Conservation (phyloP, 306 rosid species). For the Vigna radiata region DNA sequence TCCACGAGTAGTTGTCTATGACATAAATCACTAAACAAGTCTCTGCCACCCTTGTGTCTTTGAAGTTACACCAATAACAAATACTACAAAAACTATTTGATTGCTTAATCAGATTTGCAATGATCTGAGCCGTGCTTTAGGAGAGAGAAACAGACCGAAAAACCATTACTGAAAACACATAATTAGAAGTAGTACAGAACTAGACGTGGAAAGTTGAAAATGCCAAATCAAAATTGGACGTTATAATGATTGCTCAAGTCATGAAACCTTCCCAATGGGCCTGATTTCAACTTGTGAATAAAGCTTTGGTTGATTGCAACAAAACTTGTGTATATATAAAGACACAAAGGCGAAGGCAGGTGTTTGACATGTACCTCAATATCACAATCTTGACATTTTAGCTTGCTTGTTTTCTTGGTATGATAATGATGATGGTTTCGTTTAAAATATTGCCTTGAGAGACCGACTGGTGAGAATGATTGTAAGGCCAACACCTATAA, state of each 20-base stretch:
- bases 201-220: constrained; percentile 42
- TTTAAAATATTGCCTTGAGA: constrained; percentile 5
- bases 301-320: constrained; percentile 47
- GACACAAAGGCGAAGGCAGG: constrained; percentile 42
- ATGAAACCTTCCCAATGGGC: constrained; percentile 44
- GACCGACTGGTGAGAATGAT: constrained; percentile 46
- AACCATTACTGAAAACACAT: constrained; percentile 32
- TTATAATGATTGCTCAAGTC: constrained; percentile 46
- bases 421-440: constrained; percentile 36
- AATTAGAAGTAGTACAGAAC: constrained; percentile 19
- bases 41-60: background rate
- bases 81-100: constrained; percentile 16
- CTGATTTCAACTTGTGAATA: constrained; percentile 45
- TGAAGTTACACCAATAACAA: constrained; percentile 1
- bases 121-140: constrained; percentile 48
- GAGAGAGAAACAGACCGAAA: constrained; percentile 21
- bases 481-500: constrained; percentile 43
- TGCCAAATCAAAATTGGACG: constrained; percentile 47
- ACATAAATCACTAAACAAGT: background rate
- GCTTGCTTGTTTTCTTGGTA: constrained; percentile 55
- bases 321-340: constrained; percentile 37
- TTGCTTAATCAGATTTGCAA: constrained; percentile 50
- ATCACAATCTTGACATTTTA: constrained; percentile 32
- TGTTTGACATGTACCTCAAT: constrained; percentile 49
- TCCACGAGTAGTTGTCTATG: background rate